Evolutionary conservation across 2,329 filamentous ascomycete genomes (phyloP).

Genomic region (Tolypocladium inflatum): DNA sequence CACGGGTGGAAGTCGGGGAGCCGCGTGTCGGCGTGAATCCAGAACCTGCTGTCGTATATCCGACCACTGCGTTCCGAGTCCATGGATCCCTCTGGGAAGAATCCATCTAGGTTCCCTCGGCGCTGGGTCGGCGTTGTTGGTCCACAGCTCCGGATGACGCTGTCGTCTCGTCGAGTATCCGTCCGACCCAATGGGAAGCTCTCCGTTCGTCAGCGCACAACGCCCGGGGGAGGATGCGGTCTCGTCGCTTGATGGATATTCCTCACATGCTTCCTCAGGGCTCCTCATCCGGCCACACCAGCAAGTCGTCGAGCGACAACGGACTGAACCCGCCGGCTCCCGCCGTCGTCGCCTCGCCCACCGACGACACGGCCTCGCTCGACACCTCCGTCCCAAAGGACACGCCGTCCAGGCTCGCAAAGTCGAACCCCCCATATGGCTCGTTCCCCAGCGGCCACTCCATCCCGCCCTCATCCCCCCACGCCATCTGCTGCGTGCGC

Average conservation of each 20-base stretch:
- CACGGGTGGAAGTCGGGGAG: background rate
- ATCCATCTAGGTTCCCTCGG: background rate
- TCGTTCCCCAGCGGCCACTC: constrained; percentile 4
- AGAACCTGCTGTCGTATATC: background rate
- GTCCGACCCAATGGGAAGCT: background rate
- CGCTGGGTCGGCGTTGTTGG: background rate
- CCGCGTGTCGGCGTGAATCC: background rate
- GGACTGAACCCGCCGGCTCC: background rate
- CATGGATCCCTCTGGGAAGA: background rate
- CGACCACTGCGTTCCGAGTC: background rate
- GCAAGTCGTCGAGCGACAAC: constrained; percentile 9
- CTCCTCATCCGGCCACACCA: constrained; percentile 7
- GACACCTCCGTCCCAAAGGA: background rate
- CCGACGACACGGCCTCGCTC: background rate
- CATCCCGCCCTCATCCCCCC: background rate
- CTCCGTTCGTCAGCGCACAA: background rate
- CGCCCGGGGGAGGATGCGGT: background rate
- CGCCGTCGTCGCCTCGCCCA: background rate
- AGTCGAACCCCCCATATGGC: background rate
- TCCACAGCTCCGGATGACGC: background rate
- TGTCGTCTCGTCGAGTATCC: background rate
- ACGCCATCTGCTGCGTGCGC: constrained; percentile 8
- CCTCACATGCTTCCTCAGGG: background rate
- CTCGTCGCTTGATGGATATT: background rate
- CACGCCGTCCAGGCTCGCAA: background rate